Conservation (phyloP, 2,329 filamentous ascomycete genomes). For the Samsoniella hepiali region DNA sequence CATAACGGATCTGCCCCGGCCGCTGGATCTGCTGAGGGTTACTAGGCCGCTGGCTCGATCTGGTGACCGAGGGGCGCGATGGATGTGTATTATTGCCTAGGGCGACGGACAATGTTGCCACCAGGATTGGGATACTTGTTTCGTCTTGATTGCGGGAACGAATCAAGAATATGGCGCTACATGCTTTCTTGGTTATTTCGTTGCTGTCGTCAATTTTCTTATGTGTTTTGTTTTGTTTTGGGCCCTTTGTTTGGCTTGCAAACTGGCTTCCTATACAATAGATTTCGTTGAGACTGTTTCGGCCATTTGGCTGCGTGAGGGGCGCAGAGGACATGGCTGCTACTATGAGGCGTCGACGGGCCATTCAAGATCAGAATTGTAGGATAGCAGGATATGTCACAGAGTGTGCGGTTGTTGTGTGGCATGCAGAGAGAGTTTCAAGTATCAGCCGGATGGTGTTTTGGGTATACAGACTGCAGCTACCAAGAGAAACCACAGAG, state of each 20-base stretch:
- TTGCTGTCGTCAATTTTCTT: not conserved
- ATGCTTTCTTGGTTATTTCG: conserved; percentile 10
- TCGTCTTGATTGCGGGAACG: conserved; percentile 6
- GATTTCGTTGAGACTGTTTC: conserved; percentile 1
- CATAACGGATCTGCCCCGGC: conserved; percentile 51
- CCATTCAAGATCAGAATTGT: not conserved
- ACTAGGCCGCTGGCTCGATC: conserved; percentile 35
- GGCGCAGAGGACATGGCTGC: not conserved
- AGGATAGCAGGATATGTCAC: not conserved
- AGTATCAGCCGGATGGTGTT: not conserved
- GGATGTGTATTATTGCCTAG: conserved; percentile 4
- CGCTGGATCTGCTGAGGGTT: conserved; percentile 46
- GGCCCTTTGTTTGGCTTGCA: not conserved
- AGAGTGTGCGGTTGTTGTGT: not conserved
- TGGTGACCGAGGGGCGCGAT: not conserved
- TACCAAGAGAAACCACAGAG: not conserved
- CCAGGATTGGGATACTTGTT: conserved; percentile 14
- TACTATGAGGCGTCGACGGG: not conserved
- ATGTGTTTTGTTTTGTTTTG: not conserved
- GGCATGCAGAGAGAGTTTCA: not conserved
- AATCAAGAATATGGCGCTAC: conserved; percentile 10
- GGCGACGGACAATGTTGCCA: conserved; percentile 7
- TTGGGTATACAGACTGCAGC: not conserved
- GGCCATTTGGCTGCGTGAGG: not conserved
- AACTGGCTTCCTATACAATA: conserved; percentile 10